Percentiles rank a stretch among this genome's conserved stretches.
phyloP scores from a whole-genome alignment of 2,329 filamentous ascomycete species.

The Biscogniauxia marginata region DNA sequence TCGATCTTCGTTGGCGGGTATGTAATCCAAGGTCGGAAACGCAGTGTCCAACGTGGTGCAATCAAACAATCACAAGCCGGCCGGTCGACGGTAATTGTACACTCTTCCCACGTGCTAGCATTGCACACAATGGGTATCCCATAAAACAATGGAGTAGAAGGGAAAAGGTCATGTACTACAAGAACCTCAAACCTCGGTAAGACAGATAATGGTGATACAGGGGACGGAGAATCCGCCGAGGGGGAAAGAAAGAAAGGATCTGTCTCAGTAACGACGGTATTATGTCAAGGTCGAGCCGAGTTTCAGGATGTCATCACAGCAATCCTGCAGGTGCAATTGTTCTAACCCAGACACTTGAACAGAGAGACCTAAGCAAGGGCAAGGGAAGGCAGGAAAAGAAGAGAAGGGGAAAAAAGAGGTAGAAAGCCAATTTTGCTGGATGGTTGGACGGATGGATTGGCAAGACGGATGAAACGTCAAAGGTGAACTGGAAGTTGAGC shows the following conservation, averaged over 20 bases:
- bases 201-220: not conserved
- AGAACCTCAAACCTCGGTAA: not conserved
- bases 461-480: conserved; percentile 15
- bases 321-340: not conserved
- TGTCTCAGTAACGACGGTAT: not conserved
- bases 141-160: not conserved
- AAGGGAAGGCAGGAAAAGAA: not conserved
- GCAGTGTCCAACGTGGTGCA: not conserved
- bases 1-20: not conserved
- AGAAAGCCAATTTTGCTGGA: not conserved
- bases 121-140: not conserved
- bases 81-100: not conserved
- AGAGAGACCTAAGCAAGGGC: not conserved
- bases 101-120: not conserved
- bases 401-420: not conserved
- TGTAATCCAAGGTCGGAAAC: not conserved
- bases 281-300: not conserved
- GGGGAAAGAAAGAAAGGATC: not conserved
- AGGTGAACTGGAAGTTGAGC: conserved; percentile 14
- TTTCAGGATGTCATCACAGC: not conserved
- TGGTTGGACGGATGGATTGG: conserved; percentile 5
- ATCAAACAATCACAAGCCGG: not conserved
- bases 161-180: not conserved
- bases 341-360: not conserved
- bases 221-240: not conserved